Evolutionary conservation across 169 alveolate genomes (phyloP).

Genomic region (Theileria annulata): DNA sequence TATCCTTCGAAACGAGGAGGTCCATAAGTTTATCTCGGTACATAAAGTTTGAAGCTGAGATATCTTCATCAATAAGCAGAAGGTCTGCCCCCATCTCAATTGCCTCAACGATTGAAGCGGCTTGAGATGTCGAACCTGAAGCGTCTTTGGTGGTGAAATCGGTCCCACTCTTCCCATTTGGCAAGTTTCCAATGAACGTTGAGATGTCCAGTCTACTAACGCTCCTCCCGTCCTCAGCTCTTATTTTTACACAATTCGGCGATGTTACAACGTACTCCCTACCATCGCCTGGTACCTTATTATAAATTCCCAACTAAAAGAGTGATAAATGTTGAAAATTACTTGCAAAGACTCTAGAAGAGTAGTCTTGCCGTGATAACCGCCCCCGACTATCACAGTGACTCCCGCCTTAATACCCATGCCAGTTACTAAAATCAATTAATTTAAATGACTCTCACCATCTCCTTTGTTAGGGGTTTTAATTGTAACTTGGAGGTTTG

Average conservation of each 20-base stretch:
- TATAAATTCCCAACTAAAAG: conserved; percentile 73
- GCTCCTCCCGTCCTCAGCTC: conserved; percentile 75
- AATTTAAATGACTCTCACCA: conserved; percentile 3
- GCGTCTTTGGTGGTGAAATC: conserved; percentile 72
- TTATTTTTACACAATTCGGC: conserved; percentile 68
- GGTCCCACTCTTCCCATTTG: conserved; percentile 65
- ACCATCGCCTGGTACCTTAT: conserved; percentile 82
- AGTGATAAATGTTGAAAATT: not conserved
- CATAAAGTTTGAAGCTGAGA: conserved; percentile 69
- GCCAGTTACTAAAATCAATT: conserved; percentile 48
- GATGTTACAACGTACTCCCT: conserved; percentile 78
- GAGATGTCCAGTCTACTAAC: conserved; percentile 71
- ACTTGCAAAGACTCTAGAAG: conserved; percentile 71
- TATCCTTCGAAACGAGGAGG: conserved; percentile 29
- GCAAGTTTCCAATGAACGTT: conserved; percentile 73
- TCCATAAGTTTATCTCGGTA: conserved; percentile 63
- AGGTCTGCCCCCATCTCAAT: conserved; percentile 76
- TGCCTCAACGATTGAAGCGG: conserved; percentile 80
- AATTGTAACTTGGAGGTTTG: conserved; percentile 25
- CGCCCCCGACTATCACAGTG: conserved; percentile 82
- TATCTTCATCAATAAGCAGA: conserved; percentile 75
- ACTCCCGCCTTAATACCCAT: conserved; percentile 77
- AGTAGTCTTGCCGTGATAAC: conserved; percentile 82
- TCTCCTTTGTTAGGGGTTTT: conserved; percentile 57
- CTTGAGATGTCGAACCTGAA: conserved; percentile 80